Base-by-base conservation (phyloP, 1,139 yeast genomes). In the Diutina mesorugosa region DNA sequence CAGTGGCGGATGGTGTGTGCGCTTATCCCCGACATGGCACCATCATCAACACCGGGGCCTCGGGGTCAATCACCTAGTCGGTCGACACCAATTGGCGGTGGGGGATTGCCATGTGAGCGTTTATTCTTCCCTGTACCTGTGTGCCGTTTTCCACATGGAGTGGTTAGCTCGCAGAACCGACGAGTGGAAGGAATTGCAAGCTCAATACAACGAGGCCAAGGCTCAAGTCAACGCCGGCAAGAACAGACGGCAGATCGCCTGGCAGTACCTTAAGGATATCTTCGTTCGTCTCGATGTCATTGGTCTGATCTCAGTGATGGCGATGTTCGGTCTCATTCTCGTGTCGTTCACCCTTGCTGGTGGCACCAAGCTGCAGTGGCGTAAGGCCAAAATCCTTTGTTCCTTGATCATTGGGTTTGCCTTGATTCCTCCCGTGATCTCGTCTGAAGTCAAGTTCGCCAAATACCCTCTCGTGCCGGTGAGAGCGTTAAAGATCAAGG, bases 1-100 rank as follows among this genome's bases (percentile, higher is more conserved):
- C 12, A 4, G 12, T 32, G 12, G 38, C 38, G 12, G 38, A 10
- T 10, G 12, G 12, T 4, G 12, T 32, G 38, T 10, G 9, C 12
- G 38, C 9, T 32, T 32, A 10, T 83, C 38, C 90, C 90, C 21
- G 81, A 88, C 4, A 72, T 81, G 62, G 93, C 93, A 83, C 78
- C 62, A 80, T 87, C 61, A 84, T 87, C 67, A 87, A 85, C 66
- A 84, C 93, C 18, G 87, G 93, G 93, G 76, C 85, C 56, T 70
- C 84, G 28, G 91, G 90, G 64, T 73, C 82, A 61, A 71, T 86
- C 55, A 71, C 80, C 30, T 56, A 58, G 12, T 62, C 63, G n/a
- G 47, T 61, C 3, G 45, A 55, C 8, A 60, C 58, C 57, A 54
- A 59, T 38, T 71, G 95, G 95, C 76, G 80, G 47, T 86, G 85